phyloP scores from a whole-genome alignment of 495 filamentous ascomycete genomes.

The Penicillium antarcticum region DNA sequence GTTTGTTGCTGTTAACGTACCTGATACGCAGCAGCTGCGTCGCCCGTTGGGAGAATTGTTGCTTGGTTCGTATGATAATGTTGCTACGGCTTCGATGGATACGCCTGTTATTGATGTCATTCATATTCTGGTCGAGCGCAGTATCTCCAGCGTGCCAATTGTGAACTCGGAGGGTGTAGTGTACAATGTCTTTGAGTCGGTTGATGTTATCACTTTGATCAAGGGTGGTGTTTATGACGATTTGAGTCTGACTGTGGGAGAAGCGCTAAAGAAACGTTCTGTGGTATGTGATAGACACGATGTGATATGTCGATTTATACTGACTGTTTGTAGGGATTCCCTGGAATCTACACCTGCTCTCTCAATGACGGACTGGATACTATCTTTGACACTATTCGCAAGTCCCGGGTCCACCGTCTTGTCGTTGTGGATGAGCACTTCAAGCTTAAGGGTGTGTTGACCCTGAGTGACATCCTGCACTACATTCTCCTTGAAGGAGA shows the following conservation, averaged over 20 bases:
- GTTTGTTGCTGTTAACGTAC: conserved; percentile 96
- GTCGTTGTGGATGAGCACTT: conserved; percentile 88
- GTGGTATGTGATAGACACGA: conserved; percentile 49
- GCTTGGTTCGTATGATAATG: conserved; percentile 77
- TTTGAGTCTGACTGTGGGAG: conserved; percentile 79
- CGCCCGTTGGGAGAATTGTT: conserved; percentile 84
- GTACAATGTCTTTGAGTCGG: conserved; percentile 95
- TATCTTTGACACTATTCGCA: conserved; percentile 95
- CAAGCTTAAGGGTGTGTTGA: conserved; percentile 83
- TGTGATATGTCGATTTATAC: neutral
- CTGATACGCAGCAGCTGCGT: conserved; percentile 81
- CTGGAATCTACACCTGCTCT: conserved; percentile 94
- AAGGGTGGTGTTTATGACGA: conserved; percentile 93
- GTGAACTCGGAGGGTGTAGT: conserved; percentile 76
- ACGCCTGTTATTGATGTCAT: conserved; percentile 95
- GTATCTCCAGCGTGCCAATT: conserved; percentile 94
- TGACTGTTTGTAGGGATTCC: conserved; percentile 64
- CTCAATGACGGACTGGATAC: conserved; percentile 88
- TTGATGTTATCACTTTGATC: conserved; percentile 95
- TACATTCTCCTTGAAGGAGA: conserved; percentile 90
- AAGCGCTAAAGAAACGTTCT: conserved; percentile 81
- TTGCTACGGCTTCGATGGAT: conserved; percentile 84
- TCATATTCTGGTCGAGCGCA: conserved; percentile 85
- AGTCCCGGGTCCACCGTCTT: conserved; percentile 87
- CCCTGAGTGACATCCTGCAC: conserved; percentile 92